phyloP scores from a whole-genome alignment of 2,329 filamentous ascomycete species.

The Diaporthe vexans region DNA sequence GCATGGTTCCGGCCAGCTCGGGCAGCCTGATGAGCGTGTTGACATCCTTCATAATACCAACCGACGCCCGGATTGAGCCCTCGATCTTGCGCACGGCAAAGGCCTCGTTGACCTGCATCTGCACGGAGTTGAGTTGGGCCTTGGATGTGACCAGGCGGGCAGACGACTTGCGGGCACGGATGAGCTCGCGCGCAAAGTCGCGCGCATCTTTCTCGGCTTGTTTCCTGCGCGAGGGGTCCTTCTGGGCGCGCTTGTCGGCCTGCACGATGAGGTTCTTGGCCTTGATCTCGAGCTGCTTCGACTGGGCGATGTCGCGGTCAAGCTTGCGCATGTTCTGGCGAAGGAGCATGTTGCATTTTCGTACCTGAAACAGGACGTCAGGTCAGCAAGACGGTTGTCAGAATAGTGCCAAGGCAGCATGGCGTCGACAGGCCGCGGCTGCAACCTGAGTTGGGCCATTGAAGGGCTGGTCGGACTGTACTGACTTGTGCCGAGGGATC shows the following conservation, averaged over 20 bases:
- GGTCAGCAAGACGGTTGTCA: constrained; percentile 18
- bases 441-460: constrained; percentile 20
- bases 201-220: constrained; percentile 88
- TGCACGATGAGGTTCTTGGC: constrained; percentile 88
- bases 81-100: constrained; percentile 97
- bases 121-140: constrained; percentile 91
- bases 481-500: constrained; percentile 92
- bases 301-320: constrained; percentile 88
- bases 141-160: constrained; percentile 85
- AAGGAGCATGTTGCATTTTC: constrained; percentile 94
- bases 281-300: constrained; percentile 85
- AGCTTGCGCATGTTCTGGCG: constrained; percentile 92
- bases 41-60: constrained; percentile 97
- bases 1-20: constrained; percentile 90
- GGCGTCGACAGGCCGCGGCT: not conserved
- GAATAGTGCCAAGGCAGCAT: not conserved
- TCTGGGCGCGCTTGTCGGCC: constrained; percentile 84
- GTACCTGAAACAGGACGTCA: constrained; percentile 72
- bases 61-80: constrained; percentile 86
- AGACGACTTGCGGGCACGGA: constrained; percentile 83
- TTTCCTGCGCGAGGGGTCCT: constrained; percentile 81
- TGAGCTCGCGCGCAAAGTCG: constrained; percentile 88
- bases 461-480: constrained; percentile 37
- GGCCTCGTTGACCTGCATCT: constrained; percentile 98
- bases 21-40: constrained; percentile 88